phyloP scores from a whole-genome alignment of 495 filamentous ascomycete genomes.

The Trichocladium antarcticum region DNA sequence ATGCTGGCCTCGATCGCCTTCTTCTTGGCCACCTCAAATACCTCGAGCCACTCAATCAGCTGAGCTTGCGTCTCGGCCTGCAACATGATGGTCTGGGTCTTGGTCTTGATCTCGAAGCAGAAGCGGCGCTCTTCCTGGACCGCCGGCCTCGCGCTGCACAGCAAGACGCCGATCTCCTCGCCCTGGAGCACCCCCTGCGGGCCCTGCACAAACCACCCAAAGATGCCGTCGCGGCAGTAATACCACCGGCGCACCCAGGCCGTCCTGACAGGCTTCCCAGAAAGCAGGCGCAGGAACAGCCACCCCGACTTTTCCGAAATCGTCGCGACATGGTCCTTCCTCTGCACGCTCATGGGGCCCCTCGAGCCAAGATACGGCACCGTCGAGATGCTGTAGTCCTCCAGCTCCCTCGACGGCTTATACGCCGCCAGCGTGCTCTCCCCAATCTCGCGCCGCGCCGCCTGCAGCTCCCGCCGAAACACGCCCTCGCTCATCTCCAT shows the following conservation, averaged over 20 bases:
- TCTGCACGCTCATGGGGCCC: conserved; percentile 48
- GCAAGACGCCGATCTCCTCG: conserved; percentile 87
- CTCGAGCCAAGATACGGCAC: conserved; percentile 71
- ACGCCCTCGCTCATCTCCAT: conserved; percentile 74
- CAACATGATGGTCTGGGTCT: conserved; percentile 76
- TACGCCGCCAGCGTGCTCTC: conserved; percentile 57
- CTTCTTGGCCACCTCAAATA: conserved; percentile 87
- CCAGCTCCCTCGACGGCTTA: conserved; percentile 79
- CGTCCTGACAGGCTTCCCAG: conserved; percentile 79
- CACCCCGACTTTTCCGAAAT: conserved; percentile 82
- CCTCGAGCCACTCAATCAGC: conserved; percentile 80
- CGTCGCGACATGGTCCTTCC: conserved; percentile 35
- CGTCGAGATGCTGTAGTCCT: conserved; percentile 81
- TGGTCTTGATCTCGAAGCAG: conserved; percentile 98
- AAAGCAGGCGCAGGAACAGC: conserved; percentile 71
- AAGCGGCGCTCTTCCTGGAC: conserved; percentile 89
- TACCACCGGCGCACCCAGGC: conserved; percentile 89
- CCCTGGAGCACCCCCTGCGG: conserved; percentile 84
- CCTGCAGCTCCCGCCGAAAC: conserved; percentile 67
- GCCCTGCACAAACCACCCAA: conserved; percentile 89
- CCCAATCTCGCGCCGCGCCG: conserved; percentile 72
- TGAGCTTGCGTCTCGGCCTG: conserved; percentile 89
- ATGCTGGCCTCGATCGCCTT: conserved; percentile 73
- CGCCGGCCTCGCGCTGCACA: conserved; percentile 84
- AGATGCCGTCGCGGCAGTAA: conserved; percentile 88